Percentiles rank a stretch among this genome's conserved stretches.
phyloP scores from a whole-genome alignment of 106 monocot species.

The Allium sativum region DNA sequence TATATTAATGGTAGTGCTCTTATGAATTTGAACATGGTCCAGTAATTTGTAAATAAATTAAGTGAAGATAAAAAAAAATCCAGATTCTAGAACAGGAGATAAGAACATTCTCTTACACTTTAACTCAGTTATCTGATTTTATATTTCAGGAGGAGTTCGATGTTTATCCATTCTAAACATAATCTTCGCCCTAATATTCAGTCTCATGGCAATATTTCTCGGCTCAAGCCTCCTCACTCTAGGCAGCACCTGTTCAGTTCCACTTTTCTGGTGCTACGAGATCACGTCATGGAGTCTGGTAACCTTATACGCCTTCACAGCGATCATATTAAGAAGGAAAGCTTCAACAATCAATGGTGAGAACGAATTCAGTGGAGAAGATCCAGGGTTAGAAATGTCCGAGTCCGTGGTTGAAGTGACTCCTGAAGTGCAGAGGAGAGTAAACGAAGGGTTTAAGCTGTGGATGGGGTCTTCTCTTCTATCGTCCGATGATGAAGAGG shows the following conservation, averaged over 20 bases:
- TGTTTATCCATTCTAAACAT: slow-evolving; percentile 74
- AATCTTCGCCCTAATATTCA: slow-evolving; percentile 65
- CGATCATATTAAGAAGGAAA: slow-evolving; percentile 71
- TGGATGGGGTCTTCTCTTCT: slow-evolving; percentile 95
- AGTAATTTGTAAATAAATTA: too few species aligned
- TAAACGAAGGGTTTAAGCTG: slow-evolving; percentile 76
- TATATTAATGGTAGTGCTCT: too few species aligned
- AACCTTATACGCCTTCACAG: slow-evolving; percentile 58
- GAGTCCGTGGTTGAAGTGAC: slow-evolving; percentile 35
- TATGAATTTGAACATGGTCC: too few species aligned
- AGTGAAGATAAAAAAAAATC: too few species aligned
- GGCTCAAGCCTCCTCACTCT: slow-evolving; percentile 84
- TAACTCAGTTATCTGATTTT: background rate
- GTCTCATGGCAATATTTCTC: slow-evolving; percentile 76
- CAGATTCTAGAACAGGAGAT: too few species aligned
- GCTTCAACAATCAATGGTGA: slow-evolving; percentile 49
- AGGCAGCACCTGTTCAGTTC: slow-evolving; percentile 71
- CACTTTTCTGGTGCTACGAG: slow-evolving; percentile 95
- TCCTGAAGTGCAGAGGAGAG: slow-evolving; percentile 67
- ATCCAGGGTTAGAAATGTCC: slow-evolving; percentile 75
- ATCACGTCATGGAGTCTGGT: slow-evolving; percentile 74
- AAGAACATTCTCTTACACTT: too few species aligned
- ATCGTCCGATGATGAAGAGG: slow-evolving; percentile 87
- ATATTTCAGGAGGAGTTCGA: slow-evolving; percentile 63
- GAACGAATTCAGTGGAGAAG: slow-evolving; percentile 25